Evolutionary conservation across 768 basidiomycete genomes (phyloP).

Genomic region (Amanita rubescens): DNA sequence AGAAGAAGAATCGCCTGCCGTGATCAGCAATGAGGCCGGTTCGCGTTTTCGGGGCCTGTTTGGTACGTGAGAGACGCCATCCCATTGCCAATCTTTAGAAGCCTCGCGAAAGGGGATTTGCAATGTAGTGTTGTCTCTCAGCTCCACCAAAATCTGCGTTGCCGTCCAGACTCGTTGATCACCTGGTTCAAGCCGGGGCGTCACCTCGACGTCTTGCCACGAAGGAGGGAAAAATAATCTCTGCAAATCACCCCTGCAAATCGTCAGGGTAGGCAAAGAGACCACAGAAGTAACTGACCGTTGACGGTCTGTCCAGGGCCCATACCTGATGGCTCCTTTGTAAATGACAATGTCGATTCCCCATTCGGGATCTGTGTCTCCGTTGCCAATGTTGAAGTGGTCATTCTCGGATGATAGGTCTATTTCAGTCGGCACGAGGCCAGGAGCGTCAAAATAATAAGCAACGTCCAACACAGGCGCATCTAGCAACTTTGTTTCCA

Average conservation of each 20-base stretch:
- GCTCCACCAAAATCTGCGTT: slow-evolving; percentile 73
- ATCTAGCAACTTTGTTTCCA: slow-evolving; percentile 78
- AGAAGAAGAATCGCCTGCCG: slow-evolving; percentile 74
- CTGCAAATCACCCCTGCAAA: slow-evolving; percentile 63
- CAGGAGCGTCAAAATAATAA: slow-evolving; percentile 84
- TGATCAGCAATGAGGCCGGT: slow-evolving; percentile 65
- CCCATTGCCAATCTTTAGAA: slow-evolving; percentile 97
- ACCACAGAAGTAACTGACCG: slow-evolving; percentile 34
- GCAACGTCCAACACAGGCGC: slow-evolving; percentile 69
- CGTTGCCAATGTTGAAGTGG: slow-evolving; percentile 73
- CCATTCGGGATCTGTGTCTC: slow-evolving; percentile 88
- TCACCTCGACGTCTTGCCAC: slow-evolving; percentile 56
- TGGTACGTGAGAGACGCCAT: slow-evolving; percentile 45
- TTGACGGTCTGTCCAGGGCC: slow-evolving; percentile 96
- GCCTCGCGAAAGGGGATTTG: slow-evolving; percentile 88
- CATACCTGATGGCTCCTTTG: slow-evolving; percentile 73
- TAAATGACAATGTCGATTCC: slow-evolving; percentile 80
- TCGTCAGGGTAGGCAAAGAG: neutral
- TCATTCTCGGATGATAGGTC: slow-evolving; percentile 20
- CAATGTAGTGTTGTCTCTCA: slow-evolving; percentile 69
- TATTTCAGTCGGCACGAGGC: slow-evolving; percentile 50
- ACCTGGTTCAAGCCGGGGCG: slow-evolving; percentile 57
- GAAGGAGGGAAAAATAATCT: slow-evolving; percentile 75
- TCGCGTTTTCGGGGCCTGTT: slow-evolving; percentile 50
- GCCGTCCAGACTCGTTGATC: slow-evolving; percentile 80